Evolutionary conservation across 2,329 filamentous ascomycete species (phyloP), one percentile per base, ranked within the genome.

Genomic region (Mollisia scopiformis): DNA sequence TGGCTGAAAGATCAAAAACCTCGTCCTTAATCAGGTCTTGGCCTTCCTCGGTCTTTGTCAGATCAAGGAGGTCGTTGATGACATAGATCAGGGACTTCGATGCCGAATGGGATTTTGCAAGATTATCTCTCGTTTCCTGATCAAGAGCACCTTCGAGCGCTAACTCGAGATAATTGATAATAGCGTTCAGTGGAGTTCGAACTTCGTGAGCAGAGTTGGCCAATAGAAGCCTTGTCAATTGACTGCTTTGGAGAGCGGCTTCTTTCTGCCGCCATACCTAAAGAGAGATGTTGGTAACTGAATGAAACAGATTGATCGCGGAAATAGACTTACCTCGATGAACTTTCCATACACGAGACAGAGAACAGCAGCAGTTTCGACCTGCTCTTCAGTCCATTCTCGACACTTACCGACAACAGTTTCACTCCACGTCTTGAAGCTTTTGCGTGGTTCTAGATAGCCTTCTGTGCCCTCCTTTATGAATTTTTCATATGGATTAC

Each of bases 111-210:
- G 93, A 96, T 67, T 88, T 89, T 0, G 89, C 84, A 6, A 97
- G 78, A 62, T 95, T 96, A 5, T 97, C 93, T 21, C 93, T 82
- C 0, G 91, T 96, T 71, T 96, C 93, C 16, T 85, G 79, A 65
- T 96, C 93, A 2, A 97, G 78, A 0, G 81, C 78, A 0, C 92
- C 92, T 75, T 97, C 93, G 1, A 97, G 77, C 0, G 93, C 93
- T 65, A 97, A 96, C 68, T 97, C 93, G 1, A 97, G 83, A 67
- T 96, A 97, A 69, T 97, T 97, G 75, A 97, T 96, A 70, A 97
- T 96, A 16, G 93, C 93, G 70, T 97, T 97, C 2, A 97, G 78
- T 0, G 93, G 93, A 0, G 93, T 97, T 53, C 93, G 88, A 8
- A 97, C 92, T 77, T 97, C 93, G 66, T 97, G 93, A 0, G 93